These are phyloP conservation scores for Leishmania turanica DNA, from an alignment of 208 protist species.

Conservation along the genomic window DNA sequence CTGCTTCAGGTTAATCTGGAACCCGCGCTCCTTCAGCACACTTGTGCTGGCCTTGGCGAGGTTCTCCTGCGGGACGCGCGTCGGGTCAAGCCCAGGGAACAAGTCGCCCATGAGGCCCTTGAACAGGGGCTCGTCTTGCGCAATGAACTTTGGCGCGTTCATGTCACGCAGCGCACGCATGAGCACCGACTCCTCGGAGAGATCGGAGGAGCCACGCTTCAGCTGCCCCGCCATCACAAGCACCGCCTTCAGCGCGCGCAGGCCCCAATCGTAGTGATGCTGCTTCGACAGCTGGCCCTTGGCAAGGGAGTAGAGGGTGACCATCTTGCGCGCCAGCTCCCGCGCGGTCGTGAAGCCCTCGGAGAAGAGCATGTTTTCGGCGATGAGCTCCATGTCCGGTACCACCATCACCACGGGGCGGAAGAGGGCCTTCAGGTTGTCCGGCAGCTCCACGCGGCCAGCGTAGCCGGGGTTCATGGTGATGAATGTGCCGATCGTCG, in stretches of 20 bases:
- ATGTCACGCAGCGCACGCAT: constrained; percentile 99
- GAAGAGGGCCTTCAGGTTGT: constrained; percentile 99
- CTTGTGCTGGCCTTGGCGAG: constrained; percentile 94
- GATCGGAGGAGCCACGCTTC: constrained; percentile 95
- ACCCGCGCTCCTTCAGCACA: constrained; percentile 77
- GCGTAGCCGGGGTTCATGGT: constrained; percentile 99
- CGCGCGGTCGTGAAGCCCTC: constrained; percentile 97
- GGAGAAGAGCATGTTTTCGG: constrained; percentile 99
- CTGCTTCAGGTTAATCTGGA: constrained; percentile 90
- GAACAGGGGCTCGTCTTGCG: constrained; percentile 99
- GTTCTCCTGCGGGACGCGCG: constrained; percentile 95
- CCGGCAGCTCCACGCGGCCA: constrained; percentile 98
- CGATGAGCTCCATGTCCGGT: constrained; percentile 98
- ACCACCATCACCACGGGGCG: constrained; percentile 99
- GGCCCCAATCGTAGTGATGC: constrained; percentile 99
- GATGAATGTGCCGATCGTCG: constrained; percentile 98
- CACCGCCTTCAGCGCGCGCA: constrained; percentile 98
- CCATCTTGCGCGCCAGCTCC: constrained; percentile 99
- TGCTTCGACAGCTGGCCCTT: constrained; percentile 99
- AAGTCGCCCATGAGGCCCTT: constrained; percentile 98
- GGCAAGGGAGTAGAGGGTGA: constrained; percentile 98
- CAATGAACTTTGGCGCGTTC: constrained; percentile 99
- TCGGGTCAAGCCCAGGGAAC: constrained; percentile 96
- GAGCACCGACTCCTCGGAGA: constrained; percentile 97
- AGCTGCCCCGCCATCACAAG: constrained; percentile 98